These are phyloP conservation scores for Linum trigynum DNA, from an alignment of 345 rosid species.

Conservation along the genomic window DNA sequence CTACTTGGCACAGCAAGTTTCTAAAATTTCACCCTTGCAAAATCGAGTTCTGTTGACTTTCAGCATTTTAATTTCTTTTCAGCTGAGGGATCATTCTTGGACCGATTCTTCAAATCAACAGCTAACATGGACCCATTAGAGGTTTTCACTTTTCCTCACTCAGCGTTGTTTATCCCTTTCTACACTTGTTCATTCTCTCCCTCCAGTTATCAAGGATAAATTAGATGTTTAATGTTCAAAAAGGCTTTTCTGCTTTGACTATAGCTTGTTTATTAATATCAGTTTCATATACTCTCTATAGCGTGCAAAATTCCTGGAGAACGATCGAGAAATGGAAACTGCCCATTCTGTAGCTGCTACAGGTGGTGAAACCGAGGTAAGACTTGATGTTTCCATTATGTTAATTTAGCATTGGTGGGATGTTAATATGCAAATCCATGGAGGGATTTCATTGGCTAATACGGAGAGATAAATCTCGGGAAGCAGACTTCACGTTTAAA, in stretches of 20 bases:
- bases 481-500: not conserved
- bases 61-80: conserved; percentile 18
- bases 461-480: not conserved
- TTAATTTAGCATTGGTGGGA: not conserved
- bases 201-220: not conserved
- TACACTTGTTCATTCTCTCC: not conserved
- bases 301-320: conserved; percentile 80
- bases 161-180: not conserved
- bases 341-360: conserved; percentile 85
- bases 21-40: not conserved
- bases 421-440: not conserved
- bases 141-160: conserved; percentile 29
- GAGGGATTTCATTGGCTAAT: not conserved
- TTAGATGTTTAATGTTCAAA: not conserved
- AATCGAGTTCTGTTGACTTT: not conserved
- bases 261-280: not conserved
- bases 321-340: conserved; percentile 70
- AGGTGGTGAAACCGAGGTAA: conserved; percentile 77
- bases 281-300: conserved; percentile 18
- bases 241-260: not conserved
- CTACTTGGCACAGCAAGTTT: not conserved
- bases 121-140: conserved; percentile 59
- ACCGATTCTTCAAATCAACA: conserved; percentile 67
- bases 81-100: conserved; percentile 77
- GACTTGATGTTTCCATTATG: not conserved